Percentiles rank a stretch among this genome's conserved stretches.
Evolutionary conservation across 352 stramenopile genomes (phyloP).

Genomic region (Phytophthora hibernalis): DNA sequence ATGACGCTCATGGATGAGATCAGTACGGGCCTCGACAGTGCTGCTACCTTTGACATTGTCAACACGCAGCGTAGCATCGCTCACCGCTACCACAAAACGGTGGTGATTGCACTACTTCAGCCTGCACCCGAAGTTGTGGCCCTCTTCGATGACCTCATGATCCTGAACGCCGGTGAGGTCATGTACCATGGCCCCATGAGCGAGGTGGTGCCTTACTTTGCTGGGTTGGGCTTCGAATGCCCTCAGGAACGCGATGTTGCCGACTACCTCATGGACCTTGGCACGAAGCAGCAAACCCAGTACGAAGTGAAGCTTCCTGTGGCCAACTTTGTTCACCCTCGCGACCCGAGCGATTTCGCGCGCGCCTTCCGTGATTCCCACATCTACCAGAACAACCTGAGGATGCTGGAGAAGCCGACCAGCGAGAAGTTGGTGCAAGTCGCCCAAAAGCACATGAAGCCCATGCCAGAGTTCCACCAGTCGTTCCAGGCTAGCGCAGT

Average conservation of each 20-base stretch:
- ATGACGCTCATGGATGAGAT: slow-evolving; percentile 91
- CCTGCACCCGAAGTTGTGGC: slow-evolving; percentile 52
- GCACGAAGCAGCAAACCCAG: slow-evolving; percentile 42
- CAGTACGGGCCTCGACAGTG: slow-evolving; percentile 89
- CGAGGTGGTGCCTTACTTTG: slow-evolving; percentile 78
- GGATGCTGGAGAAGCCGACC: slow-evolving; percentile 84
- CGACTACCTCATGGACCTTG: slow-evolving; percentile 88
- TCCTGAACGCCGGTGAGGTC: slow-evolving; percentile 44
- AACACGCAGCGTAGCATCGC: slow-evolving; percentile 55
- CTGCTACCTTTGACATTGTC: slow-evolving; percentile 91
- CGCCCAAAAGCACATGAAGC: slow-evolving; percentile 52
- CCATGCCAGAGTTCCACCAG: slow-evolving; percentile 43
- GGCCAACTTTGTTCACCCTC: slow-evolving; percentile 24
- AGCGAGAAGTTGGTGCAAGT: slow-evolving; percentile 87
- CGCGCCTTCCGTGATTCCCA: slow-evolving; percentile 45
- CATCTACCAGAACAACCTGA: slow-evolving; percentile 49
- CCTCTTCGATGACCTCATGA: slow-evolving; percentile 51
- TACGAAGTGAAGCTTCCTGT: slow-evolving; percentile 18
- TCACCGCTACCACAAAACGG: slow-evolving; percentile 40
- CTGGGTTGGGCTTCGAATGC: slow-evolving; percentile 58
- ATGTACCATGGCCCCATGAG: slow-evolving; percentile 47
- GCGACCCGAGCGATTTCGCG: slow-evolving; percentile 44
- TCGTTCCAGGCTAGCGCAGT: slow-evolving; percentile 30
- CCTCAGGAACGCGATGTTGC: slow-evolving; percentile 75
- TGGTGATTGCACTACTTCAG: slow-evolving; percentile 81